A percentile compares a stretch with the other conserved stretches of the same genome.
Conservation (phyloP, 768 basidiomycete genomes). For the Imleria badia region DNA sequence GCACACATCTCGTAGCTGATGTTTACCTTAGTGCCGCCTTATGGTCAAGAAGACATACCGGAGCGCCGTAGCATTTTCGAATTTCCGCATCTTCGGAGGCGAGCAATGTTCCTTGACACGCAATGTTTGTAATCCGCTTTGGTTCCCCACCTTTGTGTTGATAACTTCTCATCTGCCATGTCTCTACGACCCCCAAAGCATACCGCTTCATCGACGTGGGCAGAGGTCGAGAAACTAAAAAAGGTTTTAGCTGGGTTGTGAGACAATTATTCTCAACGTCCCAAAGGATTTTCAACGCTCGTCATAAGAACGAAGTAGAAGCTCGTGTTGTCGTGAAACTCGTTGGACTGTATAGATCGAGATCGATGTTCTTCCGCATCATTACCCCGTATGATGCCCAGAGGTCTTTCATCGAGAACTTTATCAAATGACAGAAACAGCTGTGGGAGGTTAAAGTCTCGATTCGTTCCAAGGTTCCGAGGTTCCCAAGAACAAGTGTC, state of each 20-base stretch:
- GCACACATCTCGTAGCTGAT: background rate
- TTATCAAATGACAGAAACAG: conserved; percentile 47
- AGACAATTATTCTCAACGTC: background rate
- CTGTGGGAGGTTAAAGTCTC: conserved; percentile 62
- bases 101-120: conserved; percentile 57
- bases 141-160: background rate
- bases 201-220: conserved; percentile 41
- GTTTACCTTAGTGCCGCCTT: conserved; percentile 61
- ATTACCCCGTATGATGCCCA: conserved; percentile 84
- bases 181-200: conserved; percentile 32
- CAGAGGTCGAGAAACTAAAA: conserved; percentile 29
- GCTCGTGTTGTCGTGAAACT: conserved; percentile 51
- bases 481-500: conserved; percentile 6
- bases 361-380: conserved; percentile 52
- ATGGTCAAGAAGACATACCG: conserved; percentile 66
- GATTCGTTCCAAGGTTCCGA: conserved; percentile 82
- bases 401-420: conserved; percentile 52
- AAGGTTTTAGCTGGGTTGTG: conserved; percentile 38
- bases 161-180: conserved; percentile 57
- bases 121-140: conserved; percentile 55
- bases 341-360: conserved; percentile 48
- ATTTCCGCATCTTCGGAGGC: conserved; percentile 50
- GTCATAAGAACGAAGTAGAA: conserved; percentile 59
- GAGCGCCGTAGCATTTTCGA: conserved; percentile 78
- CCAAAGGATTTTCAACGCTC: conserved; percentile 3